These are phyloP conservation scores for Venturia pyrina DNA, from an alignment of 2,329 filamentous ascomycete species.

Conservation along the genomic window DNA sequence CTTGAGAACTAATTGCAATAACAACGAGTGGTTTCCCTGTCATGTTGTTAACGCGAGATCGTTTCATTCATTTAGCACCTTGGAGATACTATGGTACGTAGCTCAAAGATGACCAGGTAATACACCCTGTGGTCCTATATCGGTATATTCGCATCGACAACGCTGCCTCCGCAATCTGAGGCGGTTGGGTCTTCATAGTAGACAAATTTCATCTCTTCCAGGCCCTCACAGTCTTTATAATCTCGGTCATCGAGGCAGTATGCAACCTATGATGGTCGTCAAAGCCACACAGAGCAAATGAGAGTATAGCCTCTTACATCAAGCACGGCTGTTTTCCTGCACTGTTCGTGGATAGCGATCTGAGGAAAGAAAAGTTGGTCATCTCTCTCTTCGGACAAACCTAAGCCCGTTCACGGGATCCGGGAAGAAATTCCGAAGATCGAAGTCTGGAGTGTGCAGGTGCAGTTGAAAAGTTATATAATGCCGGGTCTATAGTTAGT, in stretches of 20 bases:
- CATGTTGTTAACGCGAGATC: neutral
- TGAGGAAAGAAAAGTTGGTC: neutral
- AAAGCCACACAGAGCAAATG: neutral
- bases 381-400: too few relatives aligned
- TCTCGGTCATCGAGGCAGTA: neutral
- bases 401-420: too few relatives aligned
- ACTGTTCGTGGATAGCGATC: neutral
- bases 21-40: too few relatives aligned
- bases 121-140: conserved; percentile 7
- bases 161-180: neutral
- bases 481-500: too few relatives aligned
- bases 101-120: neutral
- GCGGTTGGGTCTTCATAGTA: neutral
- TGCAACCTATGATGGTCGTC: neutral
- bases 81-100: neutral
- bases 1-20: too few relatives aligned
- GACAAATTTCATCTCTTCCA: neutral
- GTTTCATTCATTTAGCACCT: neutral
- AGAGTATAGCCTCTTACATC: neutral
- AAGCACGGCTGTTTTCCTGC: neutral
- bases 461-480: neutral
- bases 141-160: conserved; percentile 4
- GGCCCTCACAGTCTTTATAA: neutral
- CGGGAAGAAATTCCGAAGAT: too few relatives aligned
- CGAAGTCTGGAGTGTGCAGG: neutral